phyloP scores from a whole-genome alignment of 805 yeast genomes.

The Kluyveromyces siamensis region DNA sequence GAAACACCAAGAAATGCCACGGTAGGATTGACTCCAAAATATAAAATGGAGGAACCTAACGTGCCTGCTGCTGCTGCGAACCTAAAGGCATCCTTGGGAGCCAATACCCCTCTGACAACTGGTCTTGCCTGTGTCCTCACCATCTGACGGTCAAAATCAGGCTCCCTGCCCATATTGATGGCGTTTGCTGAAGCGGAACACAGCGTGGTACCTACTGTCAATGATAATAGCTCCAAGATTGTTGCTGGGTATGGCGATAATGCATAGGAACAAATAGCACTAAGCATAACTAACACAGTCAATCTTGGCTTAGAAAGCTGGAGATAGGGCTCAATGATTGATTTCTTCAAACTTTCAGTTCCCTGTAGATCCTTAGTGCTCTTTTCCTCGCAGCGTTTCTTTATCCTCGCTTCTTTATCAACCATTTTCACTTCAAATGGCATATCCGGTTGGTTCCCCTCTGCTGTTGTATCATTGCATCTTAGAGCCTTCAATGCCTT shows the following conservation, averaged over 20 bases:
- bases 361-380: slow-evolving; percentile 5
- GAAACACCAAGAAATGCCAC: slow-evolving; percentile 75
- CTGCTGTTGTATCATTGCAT: slow-evolving; percentile 20
- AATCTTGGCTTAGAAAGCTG: slow-evolving; percentile 87
- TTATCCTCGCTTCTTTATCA: slow-evolving; percentile 10
- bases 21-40: slow-evolving; percentile 73
- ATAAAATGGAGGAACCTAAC: slow-evolving; percentile 59
- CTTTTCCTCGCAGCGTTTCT: slow-evolving; percentile 5
- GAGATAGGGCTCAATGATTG: slow-evolving; percentile 51
- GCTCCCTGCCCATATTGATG: slow-evolving; percentile 94
- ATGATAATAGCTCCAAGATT: slow-evolving; percentile 54
- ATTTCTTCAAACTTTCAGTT: slow-evolving; percentile 23
- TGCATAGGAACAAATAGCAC: slow-evolving; percentile 91
- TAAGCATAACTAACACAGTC: slow-evolving; percentile 77
- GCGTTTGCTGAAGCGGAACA: slow-evolving; percentile 95
- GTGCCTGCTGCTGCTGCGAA: slow-evolving; percentile 74
- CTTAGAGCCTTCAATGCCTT: slow-evolving; percentile 27
- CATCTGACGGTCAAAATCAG: slow-evolving; percentile 81
- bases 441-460: not conserved
- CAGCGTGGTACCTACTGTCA: slow-evolving; percentile 78
- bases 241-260: slow-evolving; percentile 79
- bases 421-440: slow-evolving; percentile 54
- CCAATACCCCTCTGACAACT: slow-evolving; percentile 72
- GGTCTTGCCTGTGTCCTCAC: slow-evolving; percentile 83
- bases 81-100: slow-evolving; percentile 65